phyloP scores from a whole-genome alignment of 257 asterid genomes.

The Solanum dulcamara region DNA sequence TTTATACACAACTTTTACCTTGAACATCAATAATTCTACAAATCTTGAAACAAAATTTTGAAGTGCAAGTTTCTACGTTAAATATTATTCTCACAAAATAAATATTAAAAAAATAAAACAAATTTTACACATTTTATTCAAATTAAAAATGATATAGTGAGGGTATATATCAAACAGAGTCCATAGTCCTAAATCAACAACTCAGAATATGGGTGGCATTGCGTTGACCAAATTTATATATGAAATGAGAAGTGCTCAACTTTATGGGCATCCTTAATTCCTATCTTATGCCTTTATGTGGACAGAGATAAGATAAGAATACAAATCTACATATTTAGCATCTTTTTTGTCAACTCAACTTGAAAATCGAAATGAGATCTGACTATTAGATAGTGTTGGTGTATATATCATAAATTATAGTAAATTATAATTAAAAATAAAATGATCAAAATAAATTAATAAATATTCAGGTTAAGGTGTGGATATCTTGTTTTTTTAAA shows the following conservation, averaged over 20 bases:
- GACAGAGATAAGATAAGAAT: not conserved
- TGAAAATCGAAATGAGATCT: not conserved
- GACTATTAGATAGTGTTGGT: not conserved
- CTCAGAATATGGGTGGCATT: not conserved
- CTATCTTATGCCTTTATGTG: not conserved
- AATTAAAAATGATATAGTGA: not conserved
- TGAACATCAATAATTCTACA: not conserved
- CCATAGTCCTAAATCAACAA: not conserved
- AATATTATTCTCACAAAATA: not conserved
- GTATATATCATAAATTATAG: not conserved
- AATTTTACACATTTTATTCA: not conserved
- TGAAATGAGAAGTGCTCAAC: not conserved
- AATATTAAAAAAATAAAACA: not conserved
- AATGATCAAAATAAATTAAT: too few relatives aligned
- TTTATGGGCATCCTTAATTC: not conserved
- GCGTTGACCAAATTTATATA: not conserved
- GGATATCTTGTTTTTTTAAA: too few relatives aligned
- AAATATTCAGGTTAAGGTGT: not conserved
- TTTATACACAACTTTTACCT: not conserved
- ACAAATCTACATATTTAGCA: not conserved
- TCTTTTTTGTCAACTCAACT: not conserved
- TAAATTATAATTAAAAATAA: too few relatives aligned
- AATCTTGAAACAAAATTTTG: not conserved
- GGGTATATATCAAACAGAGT: not conserved
- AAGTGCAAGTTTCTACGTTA: not conserved